phyloP scores from a whole-genome alignment of 73 alveolate genomes.

The Paramecium pentaurelia region DNA sequence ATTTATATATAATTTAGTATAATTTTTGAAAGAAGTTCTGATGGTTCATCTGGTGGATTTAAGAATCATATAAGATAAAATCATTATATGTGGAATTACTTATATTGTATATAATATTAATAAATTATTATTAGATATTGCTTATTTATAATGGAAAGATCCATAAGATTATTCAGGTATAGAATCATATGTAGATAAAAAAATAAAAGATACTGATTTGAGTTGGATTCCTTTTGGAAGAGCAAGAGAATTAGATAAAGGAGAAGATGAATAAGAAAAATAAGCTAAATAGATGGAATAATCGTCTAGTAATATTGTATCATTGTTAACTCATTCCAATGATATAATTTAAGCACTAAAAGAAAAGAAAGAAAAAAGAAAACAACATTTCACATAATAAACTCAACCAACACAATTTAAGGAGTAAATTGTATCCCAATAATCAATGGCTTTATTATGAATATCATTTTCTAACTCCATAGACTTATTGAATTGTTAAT shows the following conservation, averaged over 20 bases:
- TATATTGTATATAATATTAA: slow-evolving; percentile 53
- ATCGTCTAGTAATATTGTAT: background rate
- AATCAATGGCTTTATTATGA: background rate
- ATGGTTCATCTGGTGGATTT: slow-evolving; percentile 74
- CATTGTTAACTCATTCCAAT: background rate
- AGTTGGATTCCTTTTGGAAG: slow-evolving; percentile 85
- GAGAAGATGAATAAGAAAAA: slow-evolving; percentile 43
- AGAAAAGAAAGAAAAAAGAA: background rate
- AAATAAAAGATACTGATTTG: slow-evolving; percentile 75
- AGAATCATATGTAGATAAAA: slow-evolving; percentile 85
- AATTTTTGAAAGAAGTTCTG: background rate
- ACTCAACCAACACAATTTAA: background rate
- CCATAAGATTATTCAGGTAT: slow-evolving; percentile 91
- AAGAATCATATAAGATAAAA: slow-evolving; percentile 73
- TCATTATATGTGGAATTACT: slow-evolving; percentile 87
- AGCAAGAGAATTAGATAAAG: slow-evolving; percentile 34
- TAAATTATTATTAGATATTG: slow-evolving; percentile 61
- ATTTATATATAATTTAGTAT: slow-evolving; percentile 22
- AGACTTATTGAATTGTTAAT: background rate
- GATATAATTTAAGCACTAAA: background rate
- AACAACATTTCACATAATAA: background rate
- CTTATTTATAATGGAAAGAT: slow-evolving; percentile 82
- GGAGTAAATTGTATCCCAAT: background rate
- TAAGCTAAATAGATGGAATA: background rate
- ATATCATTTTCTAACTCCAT: slow-evolving; percentile 35